Evolutionary conservation across 306 rosid genomes (phyloP).

Genomic region (Pueraria montana): DNA sequence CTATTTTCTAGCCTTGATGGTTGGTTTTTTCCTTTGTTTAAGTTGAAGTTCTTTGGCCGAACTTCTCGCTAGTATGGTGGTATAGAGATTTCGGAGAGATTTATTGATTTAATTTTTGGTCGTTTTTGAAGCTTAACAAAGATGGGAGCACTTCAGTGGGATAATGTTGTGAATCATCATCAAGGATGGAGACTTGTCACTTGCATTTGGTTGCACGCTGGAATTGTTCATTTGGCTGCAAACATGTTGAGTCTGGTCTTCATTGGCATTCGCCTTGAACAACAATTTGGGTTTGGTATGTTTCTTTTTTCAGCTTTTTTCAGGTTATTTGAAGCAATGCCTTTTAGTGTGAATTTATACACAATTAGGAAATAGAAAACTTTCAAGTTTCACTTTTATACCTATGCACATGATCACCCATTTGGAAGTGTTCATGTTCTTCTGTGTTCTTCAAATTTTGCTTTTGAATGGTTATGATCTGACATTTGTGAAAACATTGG

Average conservation of each 20-base stretch:
- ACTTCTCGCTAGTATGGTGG: background rate
- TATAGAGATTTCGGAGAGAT: background rate
- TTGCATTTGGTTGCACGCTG: conserved; percentile 95
- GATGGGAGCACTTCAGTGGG: conserved; percentile 79
- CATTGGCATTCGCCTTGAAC: conserved; percentile 90
- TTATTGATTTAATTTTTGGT: background rate
- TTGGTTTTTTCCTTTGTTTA: background rate
- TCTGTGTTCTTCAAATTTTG: conserved; percentile 5
- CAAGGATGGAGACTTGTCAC: conserved; percentile 92
- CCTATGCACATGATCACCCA: background rate
- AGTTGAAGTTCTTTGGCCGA: conserved; percentile 15
- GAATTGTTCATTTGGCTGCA: conserved; percentile 75
- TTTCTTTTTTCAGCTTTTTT: conserved; percentile 17
- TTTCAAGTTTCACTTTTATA: background rate
- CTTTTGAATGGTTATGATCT: conserved; percentile 24
- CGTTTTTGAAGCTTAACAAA: conserved; percentile 68
- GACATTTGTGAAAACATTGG: conserved; percentile 49
- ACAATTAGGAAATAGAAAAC: background rate
- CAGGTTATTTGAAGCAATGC: background rate
- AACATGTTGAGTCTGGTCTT: conserved; percentile 86
- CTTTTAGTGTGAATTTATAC: conserved; percentile 17
- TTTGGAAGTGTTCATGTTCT: background rate
- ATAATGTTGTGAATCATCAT: conserved; percentile 65
- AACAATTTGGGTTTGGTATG: conserved; percentile 90
- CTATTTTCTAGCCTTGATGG: background rate